Evolutionary conservation across 2,329 filamentous ascomycete genomes (phyloP), one percentile per base, ranked within the genome.

Genomic region (Botryotinia convoluta): DNA sequence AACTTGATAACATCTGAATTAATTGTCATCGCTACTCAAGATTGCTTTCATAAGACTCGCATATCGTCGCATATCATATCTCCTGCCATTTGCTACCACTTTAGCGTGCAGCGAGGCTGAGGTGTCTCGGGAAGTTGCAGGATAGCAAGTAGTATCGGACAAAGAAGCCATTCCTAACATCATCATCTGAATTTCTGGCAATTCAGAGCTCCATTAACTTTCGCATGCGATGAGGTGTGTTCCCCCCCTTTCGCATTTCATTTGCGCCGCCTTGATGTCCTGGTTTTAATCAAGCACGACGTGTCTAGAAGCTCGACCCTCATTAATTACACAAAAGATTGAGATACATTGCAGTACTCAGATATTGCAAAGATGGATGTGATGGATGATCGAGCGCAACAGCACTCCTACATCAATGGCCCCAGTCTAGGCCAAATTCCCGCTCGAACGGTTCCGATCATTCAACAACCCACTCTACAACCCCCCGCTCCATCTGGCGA

Each of bases 401-500:
- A 76, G 74, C 76, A 74, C 74, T 75, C 77, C 39, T 79, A 79
- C 74, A 71, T 76, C 74, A 79, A 69, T 75, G 75, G 77, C 61
- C 60, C 74, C 72, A 75, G 77, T 72, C 73, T 73, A 70, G 74
- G 57, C 67, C 79, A 79, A 76, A 75, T 74, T 45, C 74, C 75
- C 12, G 72, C 76, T 72, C 78, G 78, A 76, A 87, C 88, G 63
- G 83, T 91, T 65, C 87, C 88, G 71, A 88, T 90, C 77, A 83
- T 90, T 76, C 83, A 87, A 74, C 85, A 85, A 73, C 86, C 88
- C 54, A 87, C 84, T 74, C 87, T 89, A 79, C 86, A 87, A 80
- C 88, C 87, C 83, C 89, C 89, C 76, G 85, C 87, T 71, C 86
- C 88, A 32, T 86, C 86, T 44, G 87, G 85, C 77, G 87, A 89